Conservation (phyloP, 805 yeast genomes). For the Jamesozyma lodderae region DNA sequence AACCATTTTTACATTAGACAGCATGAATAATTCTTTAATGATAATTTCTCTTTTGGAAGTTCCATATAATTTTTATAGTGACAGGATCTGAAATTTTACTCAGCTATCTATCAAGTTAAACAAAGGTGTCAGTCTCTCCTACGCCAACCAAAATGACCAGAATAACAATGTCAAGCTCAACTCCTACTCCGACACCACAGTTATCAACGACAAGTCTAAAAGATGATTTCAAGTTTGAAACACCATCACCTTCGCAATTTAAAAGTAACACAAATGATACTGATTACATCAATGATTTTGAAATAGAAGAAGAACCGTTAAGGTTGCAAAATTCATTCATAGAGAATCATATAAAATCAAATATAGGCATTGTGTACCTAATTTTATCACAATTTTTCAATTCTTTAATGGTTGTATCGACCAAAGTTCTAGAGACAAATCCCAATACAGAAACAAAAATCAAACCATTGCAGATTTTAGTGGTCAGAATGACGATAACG, state of each 20-base stretch:
- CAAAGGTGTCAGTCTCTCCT: background rate
- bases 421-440: slow-evolving; percentile 63
- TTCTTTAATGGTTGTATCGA: slow-evolving; percentile 64
- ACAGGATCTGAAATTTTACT: no score
- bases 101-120: no score
- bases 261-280: background rate
- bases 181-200: background rate
- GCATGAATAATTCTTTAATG: no score
- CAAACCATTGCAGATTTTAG: slow-evolving; percentile 69
- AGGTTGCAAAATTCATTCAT: slow-evolving; percentile 4
- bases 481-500: slow-evolving; percentile 71
- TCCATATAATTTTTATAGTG: no score
- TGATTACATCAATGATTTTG: background rate
- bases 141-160: background rate
- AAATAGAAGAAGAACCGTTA: slow-evolving; percentile 2
- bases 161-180: background rate
- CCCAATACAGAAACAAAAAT: slow-evolving; percentile 39
- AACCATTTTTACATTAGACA: no score
- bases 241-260: background rate
- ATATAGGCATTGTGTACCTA: slow-evolving; percentile 50
- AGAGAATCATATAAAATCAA: slow-evolving; percentile 20
- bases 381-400: slow-evolving; percentile 63
- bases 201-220: background rate
- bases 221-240: background rate
- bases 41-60: no score